Conservation (phyloP, 352 stramenopile species). For the Aphanomyces cochlioides region DNA sequence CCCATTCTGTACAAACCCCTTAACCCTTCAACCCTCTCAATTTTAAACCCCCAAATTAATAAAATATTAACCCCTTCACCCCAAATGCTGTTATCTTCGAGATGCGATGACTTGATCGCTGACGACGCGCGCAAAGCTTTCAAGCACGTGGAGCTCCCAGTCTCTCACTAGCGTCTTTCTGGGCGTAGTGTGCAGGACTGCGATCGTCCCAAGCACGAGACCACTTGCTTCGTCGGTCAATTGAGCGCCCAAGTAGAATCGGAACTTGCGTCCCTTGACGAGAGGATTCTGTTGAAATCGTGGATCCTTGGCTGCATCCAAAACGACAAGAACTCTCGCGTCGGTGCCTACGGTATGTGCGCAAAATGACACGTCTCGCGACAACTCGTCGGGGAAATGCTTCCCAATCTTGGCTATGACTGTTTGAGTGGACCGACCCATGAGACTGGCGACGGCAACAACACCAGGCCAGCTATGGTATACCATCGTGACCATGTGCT, state of each 20-base stretch:
- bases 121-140: neutral
- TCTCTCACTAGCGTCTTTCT: constrained; percentile 1
- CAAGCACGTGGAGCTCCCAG: constrained; percentile 7
- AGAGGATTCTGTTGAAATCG: constrained; percentile 85
- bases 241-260: constrained; percentile 73
- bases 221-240: constrained; percentile 27
- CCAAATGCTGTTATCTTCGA: no score
- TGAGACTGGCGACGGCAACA: constrained; percentile 83
- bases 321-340: constrained; percentile 63
- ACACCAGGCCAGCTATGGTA: constrained; percentile 26
- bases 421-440: constrained; percentile 80
- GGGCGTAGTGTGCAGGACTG: constrained; percentile 78
- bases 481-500: constrained; percentile 14
- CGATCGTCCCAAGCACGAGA: constrained; percentile 76
- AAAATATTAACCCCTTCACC: no score
- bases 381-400: constrained; percentile 68
- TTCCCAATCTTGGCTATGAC: constrained; percentile 79
- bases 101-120: neutral
- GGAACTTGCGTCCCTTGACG: constrained; percentile 84
- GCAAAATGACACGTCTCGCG: constrained; percentile 80
- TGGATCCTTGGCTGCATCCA: constrained; percentile 82
- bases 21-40: neutral
- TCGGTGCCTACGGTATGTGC: constrained; percentile 82
- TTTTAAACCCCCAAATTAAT: no score
- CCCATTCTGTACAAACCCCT: neutral